phyloP scores from a whole-genome alignment of 208 protist species.

The Naegleria fowleri region DNA sequence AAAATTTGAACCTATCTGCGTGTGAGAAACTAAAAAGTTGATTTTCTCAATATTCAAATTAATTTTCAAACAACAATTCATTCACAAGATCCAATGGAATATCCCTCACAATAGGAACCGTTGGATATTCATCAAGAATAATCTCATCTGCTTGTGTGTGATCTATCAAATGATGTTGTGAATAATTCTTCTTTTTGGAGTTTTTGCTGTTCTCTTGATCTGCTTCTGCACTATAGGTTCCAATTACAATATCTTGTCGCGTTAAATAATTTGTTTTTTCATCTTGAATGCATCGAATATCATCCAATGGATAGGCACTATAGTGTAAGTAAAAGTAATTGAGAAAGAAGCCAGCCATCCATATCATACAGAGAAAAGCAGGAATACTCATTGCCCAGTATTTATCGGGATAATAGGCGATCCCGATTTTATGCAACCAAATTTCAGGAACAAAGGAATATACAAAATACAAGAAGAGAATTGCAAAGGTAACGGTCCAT shows the following conservation, averaged over 20 bases:
- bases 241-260: neutral
- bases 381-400: slow-evolving; percentile 79
- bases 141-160: no score
- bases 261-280: neutral
- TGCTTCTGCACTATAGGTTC: neutral
- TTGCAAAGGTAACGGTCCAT: slow-evolving; percentile 56
- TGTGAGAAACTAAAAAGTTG: no score
- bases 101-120: neutral
- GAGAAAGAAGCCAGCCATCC: neutral
- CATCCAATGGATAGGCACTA: neutral
- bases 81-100: neutral
- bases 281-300: neutral
- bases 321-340: slow-evolving; percentile 9
- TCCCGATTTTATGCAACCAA: slow-evolving; percentile 55
- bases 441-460: slow-evolving; percentile 62
- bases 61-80: neutral
- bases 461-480: slow-evolving; percentile 59
- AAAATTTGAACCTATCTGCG: no score
- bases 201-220: no score
- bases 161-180: no score
- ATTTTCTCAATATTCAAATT: no score
- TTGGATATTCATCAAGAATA: neutral
- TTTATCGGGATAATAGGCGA: slow-evolving; percentile 76
- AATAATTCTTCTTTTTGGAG: neutral
- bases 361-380: neutral